These are phyloP conservation scores for Globisporangium viniferum DNA, from an alignment of 352 stramenopile genomes.

Conservation along the genomic window DNA sequence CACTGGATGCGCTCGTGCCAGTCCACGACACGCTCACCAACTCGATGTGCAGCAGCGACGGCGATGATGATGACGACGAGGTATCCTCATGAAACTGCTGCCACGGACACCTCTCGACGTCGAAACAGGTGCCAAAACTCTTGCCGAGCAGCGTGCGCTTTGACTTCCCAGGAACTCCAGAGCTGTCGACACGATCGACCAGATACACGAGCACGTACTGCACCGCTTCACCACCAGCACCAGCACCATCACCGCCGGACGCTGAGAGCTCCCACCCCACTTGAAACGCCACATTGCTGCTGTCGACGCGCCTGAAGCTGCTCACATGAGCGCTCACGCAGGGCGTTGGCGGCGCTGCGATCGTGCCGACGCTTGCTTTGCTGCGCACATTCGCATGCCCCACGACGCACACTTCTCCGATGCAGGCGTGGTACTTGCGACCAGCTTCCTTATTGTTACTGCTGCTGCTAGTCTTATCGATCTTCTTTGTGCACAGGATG, in stretches of 20 bases:
- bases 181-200: slow-evolving; percentile 7
- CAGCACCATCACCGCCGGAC: neutral
- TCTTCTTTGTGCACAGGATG: slow-evolving; percentile 32
- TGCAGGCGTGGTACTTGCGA: slow-evolving; percentile 24
- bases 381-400: slow-evolving; percentile 19
- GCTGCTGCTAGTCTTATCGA: slow-evolving; percentile 10
- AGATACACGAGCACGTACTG: slow-evolving; percentile 33
- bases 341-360: slow-evolving; percentile 1
- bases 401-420: slow-evolving; percentile 35
- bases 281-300: slow-evolving; percentile 23
- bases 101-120: slow-evolving; percentile 21
- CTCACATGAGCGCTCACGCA: slow-evolving; percentile 24
- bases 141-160: slow-evolving; percentile 28
- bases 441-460: neutral
- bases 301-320: slow-evolving; percentile 19
- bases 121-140: slow-evolving; percentile 24
- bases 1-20: neutral
- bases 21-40: slow-evolving; percentile 15
- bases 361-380: slow-evolving; percentile 5
- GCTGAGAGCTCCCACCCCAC: slow-evolving; percentile 27
- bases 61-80: neutral
- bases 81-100: neutral
- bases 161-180: neutral
- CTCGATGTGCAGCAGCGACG: slow-evolving; percentile 1
- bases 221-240: slow-evolving; percentile 10